These are phyloP conservation scores for Sanghuangporus baumii DNA, from an alignment of 1,284 basidiomycete genomes.

Conservation along the genomic window DNA sequence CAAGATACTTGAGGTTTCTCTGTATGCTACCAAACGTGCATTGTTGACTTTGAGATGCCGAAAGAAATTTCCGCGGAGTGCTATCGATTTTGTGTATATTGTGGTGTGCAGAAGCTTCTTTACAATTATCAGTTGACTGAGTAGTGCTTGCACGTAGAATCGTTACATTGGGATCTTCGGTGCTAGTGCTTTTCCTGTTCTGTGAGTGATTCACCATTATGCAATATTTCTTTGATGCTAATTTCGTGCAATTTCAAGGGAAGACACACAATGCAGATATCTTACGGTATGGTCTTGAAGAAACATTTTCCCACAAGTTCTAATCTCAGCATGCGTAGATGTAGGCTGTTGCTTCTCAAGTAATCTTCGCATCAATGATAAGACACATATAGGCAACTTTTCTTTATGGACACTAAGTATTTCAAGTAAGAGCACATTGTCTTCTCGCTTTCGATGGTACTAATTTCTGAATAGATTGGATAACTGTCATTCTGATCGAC, in stretches of 20 bases:
- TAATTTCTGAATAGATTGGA: neutral
- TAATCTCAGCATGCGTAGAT: neutral
- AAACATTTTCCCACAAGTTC: neutral
- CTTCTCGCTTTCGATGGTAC: neutral
- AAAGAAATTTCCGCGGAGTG: neutral
- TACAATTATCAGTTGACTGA: neutral
- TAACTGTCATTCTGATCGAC: neutral
- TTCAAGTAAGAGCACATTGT: neutral
- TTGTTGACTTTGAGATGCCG: neutral
- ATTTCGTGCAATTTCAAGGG: neutral
- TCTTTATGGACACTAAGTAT: neutral
- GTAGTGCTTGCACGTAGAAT: neutral
- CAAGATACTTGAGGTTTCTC: neutral
- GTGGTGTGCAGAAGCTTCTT: neutral
- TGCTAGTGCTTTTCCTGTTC: neutral
- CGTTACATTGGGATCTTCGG: neutral
- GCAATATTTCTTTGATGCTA: neutral
- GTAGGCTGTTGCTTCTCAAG: neutral
- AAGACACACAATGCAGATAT: neutral
- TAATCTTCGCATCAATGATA: neutral
- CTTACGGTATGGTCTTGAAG: neutral
- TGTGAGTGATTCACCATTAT: neutral
- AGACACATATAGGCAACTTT: neutral
- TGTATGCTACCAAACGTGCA: too few species aligned
- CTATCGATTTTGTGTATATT: neutral